Evolutionary conservation across 1,139 yeast species (phyloP).

Genomic region (Taphrina confusa): DNA sequence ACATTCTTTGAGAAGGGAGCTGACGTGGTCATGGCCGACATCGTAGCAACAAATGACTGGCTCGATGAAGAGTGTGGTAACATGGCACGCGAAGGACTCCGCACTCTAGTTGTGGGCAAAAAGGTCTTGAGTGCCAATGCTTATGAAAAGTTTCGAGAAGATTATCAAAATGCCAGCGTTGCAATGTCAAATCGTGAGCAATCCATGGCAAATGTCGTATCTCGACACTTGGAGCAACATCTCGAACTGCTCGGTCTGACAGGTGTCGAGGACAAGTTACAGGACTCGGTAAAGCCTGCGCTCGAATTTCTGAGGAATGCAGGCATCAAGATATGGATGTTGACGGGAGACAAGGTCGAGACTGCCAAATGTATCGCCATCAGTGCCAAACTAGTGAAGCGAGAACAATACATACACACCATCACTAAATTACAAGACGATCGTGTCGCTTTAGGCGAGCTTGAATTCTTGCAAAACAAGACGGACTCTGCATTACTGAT

Average conservation of each 20-base stretch:
- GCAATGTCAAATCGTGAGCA: conserved; percentile 78
- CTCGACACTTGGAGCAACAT: conserved; percentile 73
- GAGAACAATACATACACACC: conserved; percentile 92
- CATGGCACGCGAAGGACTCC: conserved; percentile 96
- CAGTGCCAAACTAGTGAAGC: conserved; percentile 83
- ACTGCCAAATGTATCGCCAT: conserved; percentile 97
- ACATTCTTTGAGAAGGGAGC: conserved; percentile 96
- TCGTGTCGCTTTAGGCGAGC: conserved; percentile 67
- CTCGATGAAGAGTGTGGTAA: conserved; percentile 94
- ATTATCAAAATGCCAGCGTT: conserved; percentile 70
- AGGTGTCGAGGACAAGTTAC: conserved; percentile 96
- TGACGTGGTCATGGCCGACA: conserved; percentile 87
- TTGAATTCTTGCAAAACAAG: conserved; percentile 66
- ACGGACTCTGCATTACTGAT: conserved; percentile 77
- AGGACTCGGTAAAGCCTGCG: conserved; percentile 84
- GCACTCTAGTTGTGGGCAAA: conserved; percentile 90
- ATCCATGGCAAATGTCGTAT: conserved; percentile 66
- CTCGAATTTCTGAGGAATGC: conserved; percentile 92
- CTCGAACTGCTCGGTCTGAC: conserved; percentile 87
- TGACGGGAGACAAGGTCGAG: conserved; percentile 98
- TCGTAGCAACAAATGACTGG: conserved; percentile 90
- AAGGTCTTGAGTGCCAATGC: conserved; percentile 60
- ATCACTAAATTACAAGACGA: conserved; percentile 60
- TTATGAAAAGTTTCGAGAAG: conserved; percentile 64
- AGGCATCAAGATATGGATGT: conserved; percentile 97